A percentile compares a stretch with the other conserved stretches of the same genome.
Evolutionary conservation across 371 early-diverging fungal genomes (phyloP).

Genomic region (Mucor saturninus): DNA sequence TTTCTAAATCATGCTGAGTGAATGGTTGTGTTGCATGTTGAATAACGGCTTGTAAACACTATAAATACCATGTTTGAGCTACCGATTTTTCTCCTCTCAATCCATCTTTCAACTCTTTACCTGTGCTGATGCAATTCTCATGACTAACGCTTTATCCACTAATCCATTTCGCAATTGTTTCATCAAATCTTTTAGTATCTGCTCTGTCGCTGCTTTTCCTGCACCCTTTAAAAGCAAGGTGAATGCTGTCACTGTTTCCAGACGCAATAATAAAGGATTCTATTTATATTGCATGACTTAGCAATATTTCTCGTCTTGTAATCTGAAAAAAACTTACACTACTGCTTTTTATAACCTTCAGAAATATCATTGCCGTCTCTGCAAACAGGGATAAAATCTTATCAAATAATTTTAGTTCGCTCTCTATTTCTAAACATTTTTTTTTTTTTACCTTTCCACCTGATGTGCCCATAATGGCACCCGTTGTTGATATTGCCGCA

Average conservation of each 20-base stretch:
- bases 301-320: neutral
- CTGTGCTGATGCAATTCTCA: constrained; percentile 77
- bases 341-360: constrained; percentile 69
- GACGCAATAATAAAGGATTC: constrained; percentile 67
- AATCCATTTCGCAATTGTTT: constrained; percentile 73
- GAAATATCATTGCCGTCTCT: constrained; percentile 71
- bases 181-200: constrained; percentile 73
- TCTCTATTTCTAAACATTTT: neutral
- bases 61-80: neutral
- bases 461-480: constrained; percentile 69
- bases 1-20: constrained; percentile 69
- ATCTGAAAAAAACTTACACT: constrained; percentile 56
- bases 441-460: constrained; percentile 59
- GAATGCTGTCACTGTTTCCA: constrained; percentile 76
- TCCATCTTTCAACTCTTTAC: constrained; percentile 39
- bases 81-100: neutral
- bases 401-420: neutral
- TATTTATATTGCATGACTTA: constrained; percentile 16
- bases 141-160: constrained; percentile 74
- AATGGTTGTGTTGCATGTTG: constrained; percentile 56
- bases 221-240: constrained; percentile 74
- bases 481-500: constrained; percentile 78
- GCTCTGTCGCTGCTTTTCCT: constrained; percentile 78
- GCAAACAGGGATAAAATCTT: constrained; percentile 78
- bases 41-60: constrained; percentile 61